Conservation (phyloP, 75 land plant species). For the Isoetes taiwanensis region DNA sequence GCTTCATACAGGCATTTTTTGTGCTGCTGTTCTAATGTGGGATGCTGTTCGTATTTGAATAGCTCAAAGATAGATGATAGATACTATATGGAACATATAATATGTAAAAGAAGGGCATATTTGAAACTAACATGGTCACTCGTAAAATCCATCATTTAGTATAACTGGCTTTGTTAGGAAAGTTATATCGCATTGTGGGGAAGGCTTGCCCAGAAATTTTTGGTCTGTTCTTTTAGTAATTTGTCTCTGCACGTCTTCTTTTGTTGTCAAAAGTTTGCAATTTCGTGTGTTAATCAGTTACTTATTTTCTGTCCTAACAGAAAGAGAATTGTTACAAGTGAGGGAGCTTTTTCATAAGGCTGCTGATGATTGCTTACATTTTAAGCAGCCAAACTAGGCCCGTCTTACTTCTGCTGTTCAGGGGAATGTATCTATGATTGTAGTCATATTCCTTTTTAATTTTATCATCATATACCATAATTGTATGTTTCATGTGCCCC, state of each 20-base stretch:
- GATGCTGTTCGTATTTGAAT: no score
- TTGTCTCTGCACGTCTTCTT: background rate
- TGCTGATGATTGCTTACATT: conserved; percentile 71
- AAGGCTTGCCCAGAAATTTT: background rate
- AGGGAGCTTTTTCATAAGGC: conserved; percentile 65
- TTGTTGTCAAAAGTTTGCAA: background rate
- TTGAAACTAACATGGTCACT: background rate
- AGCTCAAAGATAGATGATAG: no score
- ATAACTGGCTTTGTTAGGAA: background rate
- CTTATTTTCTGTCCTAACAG: conserved; percentile 25
- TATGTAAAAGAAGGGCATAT: no score
- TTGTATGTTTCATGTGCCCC: no score
- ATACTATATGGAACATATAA: no score
- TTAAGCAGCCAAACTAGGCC: conserved; percentile 53
- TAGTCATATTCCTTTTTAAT: no score
- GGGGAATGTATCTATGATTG: no score
- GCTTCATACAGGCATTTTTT: no score
- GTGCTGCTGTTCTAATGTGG: no score
- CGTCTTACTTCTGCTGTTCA: no score
- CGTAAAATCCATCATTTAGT: background rate
- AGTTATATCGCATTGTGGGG: background rate
- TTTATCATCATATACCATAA: no score
- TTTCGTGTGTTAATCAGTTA: background rate
- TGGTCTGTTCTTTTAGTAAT: background rate
- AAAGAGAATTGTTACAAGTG: conserved; percentile 54